Evolutionary conservation across 2,329 filamentous ascomycete genomes (phyloP).

Genomic region (Hymenoscyphus infarciens): DNA sequence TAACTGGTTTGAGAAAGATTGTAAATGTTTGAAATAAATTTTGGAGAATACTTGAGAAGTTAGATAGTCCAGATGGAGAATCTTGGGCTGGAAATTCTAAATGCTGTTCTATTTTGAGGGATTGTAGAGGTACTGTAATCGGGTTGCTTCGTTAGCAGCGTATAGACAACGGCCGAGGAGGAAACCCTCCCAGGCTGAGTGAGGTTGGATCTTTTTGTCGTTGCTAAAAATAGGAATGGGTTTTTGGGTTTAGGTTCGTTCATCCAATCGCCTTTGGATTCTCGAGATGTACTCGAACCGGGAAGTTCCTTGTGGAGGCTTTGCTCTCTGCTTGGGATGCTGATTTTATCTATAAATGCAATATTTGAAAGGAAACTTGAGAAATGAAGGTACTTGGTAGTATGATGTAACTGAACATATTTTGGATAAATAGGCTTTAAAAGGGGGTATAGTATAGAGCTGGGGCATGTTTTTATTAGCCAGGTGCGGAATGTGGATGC

Average conservation of each 20-base stretch:
- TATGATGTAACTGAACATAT: not conserved
- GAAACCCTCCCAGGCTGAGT: not conserved
- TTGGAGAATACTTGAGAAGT: too few relatives aligned
- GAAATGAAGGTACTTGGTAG: not conserved
- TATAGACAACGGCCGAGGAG: not conserved
- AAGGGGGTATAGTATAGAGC: not conserved
- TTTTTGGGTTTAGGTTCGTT: not conserved
- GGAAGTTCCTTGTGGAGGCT: not conserved
- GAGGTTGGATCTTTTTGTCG: too few relatives aligned
- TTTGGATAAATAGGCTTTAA: not conserved
- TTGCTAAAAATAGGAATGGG: not conserved
- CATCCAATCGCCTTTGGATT: not conserved
- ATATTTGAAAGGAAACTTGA: not conserved
- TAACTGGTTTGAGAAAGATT: too few relatives aligned
- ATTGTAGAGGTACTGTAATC: too few relatives aligned
- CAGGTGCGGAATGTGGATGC: not conserved
- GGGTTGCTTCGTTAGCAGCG: too few relatives aligned
- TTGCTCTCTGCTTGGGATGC: not conserved
- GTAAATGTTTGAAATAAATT: too few relatives aligned
- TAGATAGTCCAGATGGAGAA: too few relatives aligned
- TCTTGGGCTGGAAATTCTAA: too few relatives aligned
- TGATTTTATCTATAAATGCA: not conserved
- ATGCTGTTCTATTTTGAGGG: too few relatives aligned
- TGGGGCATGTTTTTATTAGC: not conserved
- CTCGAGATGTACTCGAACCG: not conserved